Evolutionary conservation across 164 flowering plant species (phyloP), one percentile per base, ranked within the genome.

Genomic region (Malania oleifera): DNA sequence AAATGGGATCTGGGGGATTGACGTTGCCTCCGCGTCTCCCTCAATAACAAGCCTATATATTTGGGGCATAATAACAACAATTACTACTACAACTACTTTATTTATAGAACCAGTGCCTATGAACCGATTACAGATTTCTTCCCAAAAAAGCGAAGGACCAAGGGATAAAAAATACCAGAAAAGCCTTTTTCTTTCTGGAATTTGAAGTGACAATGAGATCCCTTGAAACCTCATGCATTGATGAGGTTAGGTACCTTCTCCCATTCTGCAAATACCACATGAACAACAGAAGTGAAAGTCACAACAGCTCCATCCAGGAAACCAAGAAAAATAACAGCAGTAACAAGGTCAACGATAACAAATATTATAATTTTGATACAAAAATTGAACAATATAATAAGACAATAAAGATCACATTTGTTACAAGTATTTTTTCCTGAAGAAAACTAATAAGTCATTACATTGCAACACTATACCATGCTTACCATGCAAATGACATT

Each of bases 401-500:
- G 9, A 31, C 9, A 9, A 31, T 9, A 31, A 4, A 31, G 9
- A 31, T 31, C 6, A 31, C 35, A 31, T 31, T 4, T 31, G 9
- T 31, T 4, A 31, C 35, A 31, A 31, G 35, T 31, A 31, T 31
- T 9, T 4, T 31, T 4, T 31, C 9, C 9, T 31, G n/a, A 39
- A 5, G 15, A 26, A 41, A 12, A 19, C 31, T 28, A 26, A 27
- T 27, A 26, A 51, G 23, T 26, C 15, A 38, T 35, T 18, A 2
- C 22, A 38, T 10, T 22, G 35, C 37, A 31, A 37, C 18, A 48
- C 4, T 28, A 61, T 40, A 13, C 57, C 56, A 67, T 64, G 68
- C 92, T 75, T 78, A 95, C 99, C 98, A 81, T 89, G 84, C 95
- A 91, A 71, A 95, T 95, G 65, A 95, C 91, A 75, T 87, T 95